These are phyloP conservation scores for Naumovozyma castellii DNA, from an alignment of 805 yeast species.

Conservation along the genomic window DNA sequence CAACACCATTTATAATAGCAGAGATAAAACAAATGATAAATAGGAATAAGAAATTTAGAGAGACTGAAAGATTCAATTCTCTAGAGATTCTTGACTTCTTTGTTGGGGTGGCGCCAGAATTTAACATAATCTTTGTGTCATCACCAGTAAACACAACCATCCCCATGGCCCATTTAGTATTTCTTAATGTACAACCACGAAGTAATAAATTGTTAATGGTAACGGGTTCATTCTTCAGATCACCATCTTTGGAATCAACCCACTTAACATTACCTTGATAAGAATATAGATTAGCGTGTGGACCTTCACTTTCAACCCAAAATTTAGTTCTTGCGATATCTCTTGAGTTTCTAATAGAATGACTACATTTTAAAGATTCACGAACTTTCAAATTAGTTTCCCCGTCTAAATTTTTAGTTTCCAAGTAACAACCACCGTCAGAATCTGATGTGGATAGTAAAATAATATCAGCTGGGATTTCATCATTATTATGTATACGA, in stretches of 20 bases:
- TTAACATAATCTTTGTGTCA: constrained; percentile 74
- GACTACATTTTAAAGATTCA: constrained; percentile 58
- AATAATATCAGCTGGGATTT: constrained; percentile 68
- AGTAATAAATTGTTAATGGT: constrained; percentile 59
- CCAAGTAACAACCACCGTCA: constrained; percentile 65
- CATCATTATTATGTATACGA: constrained; percentile 63
- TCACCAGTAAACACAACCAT: constrained; percentile 67
- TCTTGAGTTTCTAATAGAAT: constrained; percentile 38
- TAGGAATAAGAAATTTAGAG: constrained; percentile 53
- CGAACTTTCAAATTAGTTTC: constrained; percentile 69
- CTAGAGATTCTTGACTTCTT: constrained; percentile 65
- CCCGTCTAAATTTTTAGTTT: constrained; percentile 77
- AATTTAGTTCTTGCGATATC: constrained; percentile 46
- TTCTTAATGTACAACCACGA: constrained; percentile 71
- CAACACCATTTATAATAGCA: constrained; percentile 62
- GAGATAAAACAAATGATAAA: constrained; percentile 61
- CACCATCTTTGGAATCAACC: constrained; percentile 29
- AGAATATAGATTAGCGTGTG: constrained; percentile 66
- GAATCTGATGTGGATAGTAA: constrained; percentile 56
- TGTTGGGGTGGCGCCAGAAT: constrained; percentile 71
- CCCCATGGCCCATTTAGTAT: constrained; percentile 78
- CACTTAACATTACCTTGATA: constrained; percentile 64
- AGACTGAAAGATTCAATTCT: constrained; percentile 61
- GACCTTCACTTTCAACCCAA: constrained; percentile 76
- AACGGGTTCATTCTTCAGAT: constrained; percentile 45